Evolutionary conservation across 768 basidiomycete genomes (phyloP), one percentile per base, ranked within the genome.

Genomic region (Lentinula lateritia): DNA sequence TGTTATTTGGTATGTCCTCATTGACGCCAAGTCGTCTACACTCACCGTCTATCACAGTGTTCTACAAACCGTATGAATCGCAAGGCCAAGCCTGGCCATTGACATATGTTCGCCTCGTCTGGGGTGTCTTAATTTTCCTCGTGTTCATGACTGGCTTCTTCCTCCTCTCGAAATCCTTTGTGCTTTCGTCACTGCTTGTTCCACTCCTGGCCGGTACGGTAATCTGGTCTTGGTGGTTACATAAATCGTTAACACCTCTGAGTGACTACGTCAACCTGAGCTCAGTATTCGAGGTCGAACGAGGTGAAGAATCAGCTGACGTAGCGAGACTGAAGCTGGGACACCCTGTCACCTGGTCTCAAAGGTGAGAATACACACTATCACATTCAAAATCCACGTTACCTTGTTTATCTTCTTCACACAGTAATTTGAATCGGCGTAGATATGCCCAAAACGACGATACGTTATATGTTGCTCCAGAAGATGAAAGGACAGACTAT

Each of bases 61-160:
- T 96, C 78, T 97, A 97, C 78, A 98, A 98, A 69, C 96, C 97
- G 0, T 98, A 98, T 73, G 95, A 98, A 75, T 93, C 92, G 2
- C 91, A 90, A 66, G 97, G 97, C 2, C 95, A 98, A 76, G 97
- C 95, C 1, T 98, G 97, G 96, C 93, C 94, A 0, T 86, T 98
- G 66, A 95, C 97, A 0, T 98, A 95, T 72, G 83, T 87, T 32
- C 90, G 96, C 6, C 84, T 97, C 43, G 88, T 95, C 36, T 93
- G 92, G 89, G 95, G 92, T 50, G 83, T 98, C 60, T 70, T 96
- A 70, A 92, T 96, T 58, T 98, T 95, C 80, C 86, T 95, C 60
- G 71, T 95, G 50, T 97, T 98, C 80, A 98, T 98, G 97, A 92
- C 88, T 50, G 95, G 95, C 52, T 90, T 97, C 66, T 98, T 99